These are phyloP conservation scores for Stromatinia cepivora DNA, from an alignment of 2,329 filamentous ascomycete genomes.

Conservation along the genomic window DNA sequence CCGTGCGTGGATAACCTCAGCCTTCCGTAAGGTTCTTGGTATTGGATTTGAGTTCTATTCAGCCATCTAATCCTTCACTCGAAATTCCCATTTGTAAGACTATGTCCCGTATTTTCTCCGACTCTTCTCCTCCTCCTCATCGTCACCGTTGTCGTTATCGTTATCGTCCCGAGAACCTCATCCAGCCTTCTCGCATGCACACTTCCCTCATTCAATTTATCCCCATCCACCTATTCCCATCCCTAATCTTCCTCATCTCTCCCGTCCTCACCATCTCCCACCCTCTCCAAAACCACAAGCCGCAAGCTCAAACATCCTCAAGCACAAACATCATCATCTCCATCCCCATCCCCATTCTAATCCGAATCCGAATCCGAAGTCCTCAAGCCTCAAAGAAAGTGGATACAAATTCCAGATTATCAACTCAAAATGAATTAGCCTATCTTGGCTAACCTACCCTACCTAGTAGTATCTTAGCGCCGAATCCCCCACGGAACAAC, in stretches of 20 bases:
- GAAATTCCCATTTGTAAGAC: background rate
- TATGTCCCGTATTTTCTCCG: background rate
- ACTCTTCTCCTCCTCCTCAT: background rate
- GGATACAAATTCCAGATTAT: background rate
- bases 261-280: too few species aligned
- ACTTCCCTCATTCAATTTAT: background rate
- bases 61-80: background rate
- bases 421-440: background rate
- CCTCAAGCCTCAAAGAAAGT: background rate
- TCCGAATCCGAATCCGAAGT: background rate
- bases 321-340: too few species aligned
- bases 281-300: background rate
- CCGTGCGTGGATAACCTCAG: background rate
- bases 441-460: background rate
- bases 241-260: background rate
- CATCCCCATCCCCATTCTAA: background rate
- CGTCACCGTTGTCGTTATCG: background rate
- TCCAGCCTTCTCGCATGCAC: background rate
- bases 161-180: background rate
- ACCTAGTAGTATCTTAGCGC: background rate
- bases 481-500: background rate
- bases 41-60: background rate
- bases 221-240: background rate
- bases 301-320: too few species aligned
- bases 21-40: constrained; percentile 5